Conservation (phyloP, 768 basidiomycete species). For the Auricularia sp. region DNA sequence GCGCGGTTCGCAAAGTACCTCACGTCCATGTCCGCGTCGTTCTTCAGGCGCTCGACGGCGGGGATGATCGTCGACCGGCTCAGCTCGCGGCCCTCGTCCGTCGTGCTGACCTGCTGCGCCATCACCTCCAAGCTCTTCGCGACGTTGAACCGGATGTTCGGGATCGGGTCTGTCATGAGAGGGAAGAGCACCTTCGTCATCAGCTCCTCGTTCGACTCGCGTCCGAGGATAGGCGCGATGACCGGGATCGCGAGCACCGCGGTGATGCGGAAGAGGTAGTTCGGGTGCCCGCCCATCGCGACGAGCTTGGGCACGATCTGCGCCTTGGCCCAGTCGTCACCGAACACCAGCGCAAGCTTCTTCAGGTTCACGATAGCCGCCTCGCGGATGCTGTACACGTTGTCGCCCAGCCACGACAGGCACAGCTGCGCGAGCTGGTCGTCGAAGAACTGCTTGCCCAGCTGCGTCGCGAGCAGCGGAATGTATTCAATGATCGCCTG, state of each 20-base stretch:
- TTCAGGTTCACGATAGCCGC: constrained; percentile 95
- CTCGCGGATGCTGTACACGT: constrained; percentile 95
- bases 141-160: constrained; percentile 99
- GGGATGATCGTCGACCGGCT: constrained; percentile 66
- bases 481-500: constrained; percentile 99
- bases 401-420: constrained; percentile 99
- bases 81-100: constrained; percentile 64
- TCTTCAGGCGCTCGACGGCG: constrained; percentile 75
- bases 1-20: constrained; percentile 86
- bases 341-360: constrained; percentile 96
- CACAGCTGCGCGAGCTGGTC: constrained; percentile 93
- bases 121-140: constrained; percentile 90
- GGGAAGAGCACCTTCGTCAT: constrained; percentile 77
- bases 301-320: constrained; percentile 96
- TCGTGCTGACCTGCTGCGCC: constrained; percentile 53
- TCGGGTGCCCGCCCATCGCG: constrained; percentile 93
- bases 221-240: constrained; percentile 81
- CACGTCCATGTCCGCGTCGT: constrained; percentile 90
- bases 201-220: constrained; percentile 73
- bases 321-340: constrained; percentile 90
- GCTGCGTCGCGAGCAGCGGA: constrained; percentile 95
- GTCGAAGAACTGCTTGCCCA: constrained; percentile 94
- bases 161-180: constrained; percentile 83
- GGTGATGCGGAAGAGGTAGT: constrained; percentile 97
- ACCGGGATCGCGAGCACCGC: constrained; percentile 98